Conservation (phyloP, 2,329 filamentous ascomycete genomes). For the Aspergillus fumigatiaffinis region DNA sequence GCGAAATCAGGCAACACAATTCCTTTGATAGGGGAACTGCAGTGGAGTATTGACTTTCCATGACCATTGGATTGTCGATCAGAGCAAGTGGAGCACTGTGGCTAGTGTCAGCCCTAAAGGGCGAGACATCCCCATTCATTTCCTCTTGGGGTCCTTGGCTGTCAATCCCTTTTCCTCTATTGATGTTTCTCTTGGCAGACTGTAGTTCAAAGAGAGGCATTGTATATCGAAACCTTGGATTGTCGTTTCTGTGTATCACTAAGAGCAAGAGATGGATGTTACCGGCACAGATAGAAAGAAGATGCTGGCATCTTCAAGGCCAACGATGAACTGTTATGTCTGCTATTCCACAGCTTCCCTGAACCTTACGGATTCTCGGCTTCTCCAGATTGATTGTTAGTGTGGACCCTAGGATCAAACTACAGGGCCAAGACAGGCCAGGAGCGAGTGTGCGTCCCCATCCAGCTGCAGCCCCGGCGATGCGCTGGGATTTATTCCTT, state of each 20-base stretch:
- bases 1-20: constrained; percentile 2
- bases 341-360: neutral
- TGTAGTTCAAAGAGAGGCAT: neutral
- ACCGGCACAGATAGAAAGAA: neutral
- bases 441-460: neutral
- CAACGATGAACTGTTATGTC: neutral
- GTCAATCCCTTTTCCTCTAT: neutral
- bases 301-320: neutral
- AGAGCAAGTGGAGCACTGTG: neutral
- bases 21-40: neutral
- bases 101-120: neutral
- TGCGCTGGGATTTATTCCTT: constrained; percentile 13
- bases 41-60: neutral
- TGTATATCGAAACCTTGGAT: neutral
- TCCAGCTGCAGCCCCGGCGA: neutral
- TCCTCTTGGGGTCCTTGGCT: neutral
- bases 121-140: neutral
- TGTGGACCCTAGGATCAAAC: constrained; percentile 1
- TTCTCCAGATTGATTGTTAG: constrained; percentile 4
- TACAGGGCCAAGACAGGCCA: constrained; percentile 10
- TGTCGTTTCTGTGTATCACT: neutral
- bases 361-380: neutral
- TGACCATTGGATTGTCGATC: neutral
- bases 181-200: neutral
- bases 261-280: neutral